Base-by-base conservation (phyloP, 1,284 basidiomycete genomes). In the Cerrena zonata region DNA sequence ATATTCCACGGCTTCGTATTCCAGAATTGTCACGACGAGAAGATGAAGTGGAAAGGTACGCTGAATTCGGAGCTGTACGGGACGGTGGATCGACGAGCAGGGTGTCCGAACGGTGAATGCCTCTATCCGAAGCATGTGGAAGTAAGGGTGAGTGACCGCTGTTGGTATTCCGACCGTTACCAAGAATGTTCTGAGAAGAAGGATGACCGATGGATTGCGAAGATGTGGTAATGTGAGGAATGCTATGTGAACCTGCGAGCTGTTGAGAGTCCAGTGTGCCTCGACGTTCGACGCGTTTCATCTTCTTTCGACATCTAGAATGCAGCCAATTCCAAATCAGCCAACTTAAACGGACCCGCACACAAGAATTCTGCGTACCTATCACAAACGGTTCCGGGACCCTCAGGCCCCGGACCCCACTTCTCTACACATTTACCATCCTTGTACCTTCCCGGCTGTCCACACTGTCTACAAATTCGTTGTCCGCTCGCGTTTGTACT, bases 381-480 rank as follows among this genome's bases (percentile, higher is more conserved):
- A 72, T 90, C 88, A 61, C 88, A 90, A 0, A 90, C 88, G 0
- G 87, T 90, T 21, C 88, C 88, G 40, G 86, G 86, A 0, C 88
- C 87, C 67, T 84, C 78, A 45, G 87, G 87, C 2, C 88, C 88
- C 13, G 88, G 88, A 2, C 87, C 88, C 88, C 88, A 90, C 65
- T 90, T 90, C 62, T 90, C 88, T 41, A 90, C 85, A 61, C 88
- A 90, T 61, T 89, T 89, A 15, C 83, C 84, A 12, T 90, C 88
- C 70, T 89, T 90, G 70, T 89, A 89, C 1, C 87, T 69, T 0
- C 80, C 80, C 1, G 79, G 69, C 30, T 79, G 67, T 0, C 84
- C 84, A 57, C 87, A 89, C 59, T 86, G 83, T 11, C 86, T 70
- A 61, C 86, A 89, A 36, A 86, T 86, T 22, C 86, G 72, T 60